A percentile compares a stretch with the other conserved stretches of the same genome.
These are phyloP conservation scores for Dichomitus squalens DNA, from an alignment of 1,284 basidiomycete genomes.

Conservation along the genomic window DNA sequence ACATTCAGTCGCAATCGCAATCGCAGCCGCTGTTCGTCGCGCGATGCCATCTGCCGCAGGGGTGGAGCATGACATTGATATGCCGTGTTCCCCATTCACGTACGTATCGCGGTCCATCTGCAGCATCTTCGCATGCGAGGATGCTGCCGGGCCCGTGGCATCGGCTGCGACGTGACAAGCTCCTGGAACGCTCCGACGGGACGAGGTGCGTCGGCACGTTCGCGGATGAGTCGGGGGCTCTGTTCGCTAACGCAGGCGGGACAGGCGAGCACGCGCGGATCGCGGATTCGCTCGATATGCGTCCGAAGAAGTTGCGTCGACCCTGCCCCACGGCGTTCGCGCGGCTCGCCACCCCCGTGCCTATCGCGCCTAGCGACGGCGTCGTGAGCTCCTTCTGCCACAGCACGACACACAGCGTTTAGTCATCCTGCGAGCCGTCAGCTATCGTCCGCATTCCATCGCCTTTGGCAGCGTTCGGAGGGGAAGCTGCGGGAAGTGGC, in stretches of 20 bases:
- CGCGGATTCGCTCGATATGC: background rate
- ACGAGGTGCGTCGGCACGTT: constrained; percentile 5
- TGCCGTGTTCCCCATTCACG: no score
- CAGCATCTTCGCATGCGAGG: constrained; percentile 5
- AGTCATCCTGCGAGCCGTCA: background rate
- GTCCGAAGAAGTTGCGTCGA: no score
- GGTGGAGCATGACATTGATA: background rate
- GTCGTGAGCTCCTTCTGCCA: background rate
- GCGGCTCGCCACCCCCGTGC: constrained; percentile 9
- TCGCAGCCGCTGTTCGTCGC: no score
- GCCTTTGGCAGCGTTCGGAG: no score
- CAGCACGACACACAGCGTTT: background rate
- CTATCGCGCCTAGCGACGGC: constrained; percentile 1
- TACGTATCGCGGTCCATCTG: no score
- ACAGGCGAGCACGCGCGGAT: background rate
- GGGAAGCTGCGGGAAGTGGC: no score
- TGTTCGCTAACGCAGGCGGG: background rate
- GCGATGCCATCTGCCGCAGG: background rate
- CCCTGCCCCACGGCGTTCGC: constrained; percentile 13
- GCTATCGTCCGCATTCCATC: background rate
- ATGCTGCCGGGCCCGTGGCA: background rate
- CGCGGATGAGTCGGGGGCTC: constrained; percentile 22
- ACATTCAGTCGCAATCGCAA: constrained; percentile 1
- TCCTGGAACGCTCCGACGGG: constrained; percentile 18
- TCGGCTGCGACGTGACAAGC: constrained; percentile 9